Evolutionary conservation across 495 filamentous ascomycete genomes (phyloP), one percentile per base, ranked within the genome.

Genomic region (Viridothelium virens): DNA sequence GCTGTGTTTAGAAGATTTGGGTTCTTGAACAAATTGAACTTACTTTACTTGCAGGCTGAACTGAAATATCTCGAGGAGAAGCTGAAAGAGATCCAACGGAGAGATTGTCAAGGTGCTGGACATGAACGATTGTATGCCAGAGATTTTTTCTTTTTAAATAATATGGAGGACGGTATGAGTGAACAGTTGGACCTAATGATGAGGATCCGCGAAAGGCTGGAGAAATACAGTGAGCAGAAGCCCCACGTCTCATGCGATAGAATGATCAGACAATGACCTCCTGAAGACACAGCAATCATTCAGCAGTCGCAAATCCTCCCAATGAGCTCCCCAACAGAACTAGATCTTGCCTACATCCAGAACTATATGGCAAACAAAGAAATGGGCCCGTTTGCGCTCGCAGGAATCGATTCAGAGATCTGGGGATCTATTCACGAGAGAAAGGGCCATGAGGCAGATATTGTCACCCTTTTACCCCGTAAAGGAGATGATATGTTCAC

Each of bases 21-120:
- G n/a, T 59, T 59, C 25, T 59, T 59, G 53, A 59, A 59, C 14
- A 59, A 59, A 36, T 36, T 59, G 53, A 59, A 59, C 36, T 33
- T 59, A 4, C 36, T 59, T n/a, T 59, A 59, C 14, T 33, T 59
- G 53, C 53, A 59, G 25, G 53, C 53, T 5, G 53, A 59, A 59
- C 14, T 59, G 53, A 2, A 59, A 33, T 59, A 33, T 59, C 53
- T 59, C 25, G 53, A 59, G 36, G 31, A 59, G 6, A 59, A 59
- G 25, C 18, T 59, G 14, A 59, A 33, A 36, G 25, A 59, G 14
- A 14, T 36, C 7, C 53, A 59, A 36, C n/a, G 53, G 53, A 9
- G 14, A 59, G 53, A 59, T 36, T 5, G 14, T 36, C 53, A 59
- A 59, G 14, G 53, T 36, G 6, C 4, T 33, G 53, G 31, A 36